These are phyloP conservation scores for Halenospora varia DNA, from an alignment of 495 filamentous ascomycete genomes.

Conservation along the genomic window DNA sequence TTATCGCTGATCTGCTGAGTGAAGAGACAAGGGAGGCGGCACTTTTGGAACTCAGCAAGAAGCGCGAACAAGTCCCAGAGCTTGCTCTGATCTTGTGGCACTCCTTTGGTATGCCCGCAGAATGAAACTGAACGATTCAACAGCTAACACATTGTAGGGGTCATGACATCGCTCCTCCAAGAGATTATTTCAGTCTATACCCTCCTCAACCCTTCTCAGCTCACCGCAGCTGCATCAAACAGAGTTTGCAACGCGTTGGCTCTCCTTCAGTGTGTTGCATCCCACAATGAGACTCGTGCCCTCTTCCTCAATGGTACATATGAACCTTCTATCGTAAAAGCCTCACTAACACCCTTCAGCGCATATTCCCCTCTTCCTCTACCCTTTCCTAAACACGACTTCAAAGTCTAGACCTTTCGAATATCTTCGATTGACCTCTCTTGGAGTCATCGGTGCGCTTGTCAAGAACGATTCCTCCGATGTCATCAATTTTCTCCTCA, in stretches of 20 bases:
- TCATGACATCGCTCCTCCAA: constrained; percentile 96
- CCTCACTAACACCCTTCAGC: constrained; percentile 46
- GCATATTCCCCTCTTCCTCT: constrained; percentile 98
- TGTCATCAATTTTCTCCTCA: constrained; percentile 98
- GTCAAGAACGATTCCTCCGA: constrained; percentile 99
- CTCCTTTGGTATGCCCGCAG: constrained; percentile 75
- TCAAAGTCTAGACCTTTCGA: constrained; percentile 98
- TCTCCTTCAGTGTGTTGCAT: constrained; percentile 94
- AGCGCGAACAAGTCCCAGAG: constrained; percentile 96
- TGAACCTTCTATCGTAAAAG: background rate
- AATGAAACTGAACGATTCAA: constrained; percentile 13
- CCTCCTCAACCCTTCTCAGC: constrained; percentile 89
- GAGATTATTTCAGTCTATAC: constrained; percentile 99
- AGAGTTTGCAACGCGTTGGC: constrained; percentile 97
- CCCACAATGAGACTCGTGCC: constrained; percentile 91
- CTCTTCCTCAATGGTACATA: constrained; percentile 84
- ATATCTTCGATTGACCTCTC: constrained; percentile 92
- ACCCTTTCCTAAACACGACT: constrained; percentile 98
- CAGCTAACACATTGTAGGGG: constrained; percentile 55
- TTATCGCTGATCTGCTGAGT: constrained; percentile 90
- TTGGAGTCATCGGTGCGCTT: constrained; percentile 96
- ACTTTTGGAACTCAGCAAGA: constrained; percentile 96
- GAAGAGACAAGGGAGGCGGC: constrained; percentile 83
- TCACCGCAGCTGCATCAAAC: constrained; percentile 95
- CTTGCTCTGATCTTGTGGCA: constrained; percentile 97